These are phyloP conservation scores for Aspergillus phoenicis DNA, from an alignment of 2,329 filamentous ascomycete genomes.

Conservation along the genomic window DNA sequence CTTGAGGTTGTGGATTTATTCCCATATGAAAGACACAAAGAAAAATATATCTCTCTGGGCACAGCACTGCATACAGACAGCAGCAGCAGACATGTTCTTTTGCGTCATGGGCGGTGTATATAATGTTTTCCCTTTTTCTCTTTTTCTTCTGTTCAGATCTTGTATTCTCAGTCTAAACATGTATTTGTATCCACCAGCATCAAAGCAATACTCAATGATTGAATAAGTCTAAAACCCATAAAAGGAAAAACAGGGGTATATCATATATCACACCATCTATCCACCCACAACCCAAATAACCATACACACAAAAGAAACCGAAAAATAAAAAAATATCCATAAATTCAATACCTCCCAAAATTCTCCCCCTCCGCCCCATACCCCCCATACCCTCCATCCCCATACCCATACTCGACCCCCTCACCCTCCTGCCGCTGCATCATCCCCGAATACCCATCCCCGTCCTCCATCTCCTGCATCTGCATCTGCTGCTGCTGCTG, in stretches of 20 bases:
- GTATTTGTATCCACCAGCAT: constrained; percentile 12
- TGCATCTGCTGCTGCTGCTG: constrained; percentile 30
- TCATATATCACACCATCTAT: constrained; percentile 6
- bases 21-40: neutral
- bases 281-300: neutral
- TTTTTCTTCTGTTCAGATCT: constrained; percentile 15
- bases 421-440: constrained; percentile 9
- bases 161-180: constrained; percentile 34
- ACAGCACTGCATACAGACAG: constrained; percentile 11
- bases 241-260: constrained; percentile 24
- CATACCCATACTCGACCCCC: constrained; percentile 29
- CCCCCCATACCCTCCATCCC: constrained; percentile 11
- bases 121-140: constrained; percentile 17
- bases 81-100: constrained; percentile 10
- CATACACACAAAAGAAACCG: neutral
- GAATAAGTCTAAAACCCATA: constrained; percentile 11
- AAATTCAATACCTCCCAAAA: constrained; percentile 19
- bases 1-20: too few relatives aligned
- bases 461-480: constrained; percentile 22
- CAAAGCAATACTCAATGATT: constrained; percentile 11
- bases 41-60: too few relatives aligned
- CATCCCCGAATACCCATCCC: constrained; percentile 25
- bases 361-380: constrained; percentile 14
- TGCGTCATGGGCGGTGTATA: constrained; percentile 27
- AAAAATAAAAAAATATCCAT: neutral